Conservation (phyloP, 495 filamentous ascomycete genomes). For the Neurospora hispaniola region DNA sequence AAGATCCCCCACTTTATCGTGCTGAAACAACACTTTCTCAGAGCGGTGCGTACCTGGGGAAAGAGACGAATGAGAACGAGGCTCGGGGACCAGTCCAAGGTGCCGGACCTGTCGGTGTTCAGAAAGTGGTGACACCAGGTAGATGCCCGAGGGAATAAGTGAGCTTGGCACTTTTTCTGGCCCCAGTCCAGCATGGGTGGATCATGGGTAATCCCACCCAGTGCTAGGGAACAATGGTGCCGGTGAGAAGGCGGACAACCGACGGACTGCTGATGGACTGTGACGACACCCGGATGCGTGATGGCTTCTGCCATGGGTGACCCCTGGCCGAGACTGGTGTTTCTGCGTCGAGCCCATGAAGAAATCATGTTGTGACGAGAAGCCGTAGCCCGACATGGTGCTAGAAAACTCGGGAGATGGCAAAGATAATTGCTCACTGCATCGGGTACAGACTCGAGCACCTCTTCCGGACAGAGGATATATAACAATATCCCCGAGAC, state of each 20-base stretch:
- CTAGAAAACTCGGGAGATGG: not conserved
- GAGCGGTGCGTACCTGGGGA: not conserved
- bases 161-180: not conserved
- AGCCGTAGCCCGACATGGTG: not conserved
- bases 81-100: not conserved
- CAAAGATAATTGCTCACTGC: not conserved
- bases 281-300: not conserved
- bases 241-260: not conserved
- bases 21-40: not conserved
- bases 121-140: not conserved
- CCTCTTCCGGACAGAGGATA: not conserved
- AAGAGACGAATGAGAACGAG: not conserved
- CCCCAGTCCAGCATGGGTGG: not conserved
- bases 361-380: not conserved
- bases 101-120: not conserved
- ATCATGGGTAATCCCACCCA: not conserved
- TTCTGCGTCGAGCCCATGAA: not conserved
- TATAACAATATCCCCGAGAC: constrained; percentile 1
- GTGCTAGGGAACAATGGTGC: not conserved
- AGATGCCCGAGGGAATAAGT: not conserved
- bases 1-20: not conserved
- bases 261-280: not conserved
- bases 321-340: not conserved
- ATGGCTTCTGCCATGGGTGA: not conserved
- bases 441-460: not conserved